Conservation (phyloP, 169 alveolate species). For the Neospora caninum region DNA sequence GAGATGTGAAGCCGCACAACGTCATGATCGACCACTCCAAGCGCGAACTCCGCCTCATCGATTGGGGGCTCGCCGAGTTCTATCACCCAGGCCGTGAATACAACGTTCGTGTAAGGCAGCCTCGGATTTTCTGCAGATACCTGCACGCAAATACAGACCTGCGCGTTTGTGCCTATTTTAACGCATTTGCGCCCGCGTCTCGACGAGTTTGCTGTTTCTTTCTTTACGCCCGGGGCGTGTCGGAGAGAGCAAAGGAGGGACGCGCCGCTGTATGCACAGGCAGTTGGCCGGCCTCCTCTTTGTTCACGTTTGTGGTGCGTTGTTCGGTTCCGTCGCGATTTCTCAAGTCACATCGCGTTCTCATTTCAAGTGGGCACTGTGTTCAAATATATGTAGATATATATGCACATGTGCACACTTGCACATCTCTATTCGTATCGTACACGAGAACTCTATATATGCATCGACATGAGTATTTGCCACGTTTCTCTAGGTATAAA, state of each 20-base stretch:
- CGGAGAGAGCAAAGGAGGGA: too few relatives aligned
- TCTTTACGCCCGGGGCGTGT: too few relatives aligned
- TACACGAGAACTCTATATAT: background rate
- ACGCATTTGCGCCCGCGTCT: too few relatives aligned
- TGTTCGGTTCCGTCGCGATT: background rate
- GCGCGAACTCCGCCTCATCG: conserved; percentile 92
- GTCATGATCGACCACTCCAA: conserved; percentile 94
- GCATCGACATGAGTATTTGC: background rate
- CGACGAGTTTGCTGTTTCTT: too few relatives aligned
- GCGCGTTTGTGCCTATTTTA: background rate
- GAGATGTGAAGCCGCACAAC: conserved; percentile 97
- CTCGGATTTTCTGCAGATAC: background rate
- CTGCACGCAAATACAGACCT: background rate
- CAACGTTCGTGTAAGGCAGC: conserved; percentile 93
- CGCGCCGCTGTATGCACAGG: too few relatives aligned
- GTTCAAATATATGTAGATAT: too few relatives aligned
- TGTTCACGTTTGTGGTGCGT: too few relatives aligned
- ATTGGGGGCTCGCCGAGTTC: conserved; percentile 99
- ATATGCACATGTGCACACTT: background rate
- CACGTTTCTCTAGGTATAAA: background rate
- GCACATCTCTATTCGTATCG: background rate
- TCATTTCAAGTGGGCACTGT: too few relatives aligned
- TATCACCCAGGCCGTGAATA: conserved; percentile 98
- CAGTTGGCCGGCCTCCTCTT: too few relatives aligned
- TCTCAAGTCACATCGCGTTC: too few relatives aligned